Evolutionary conservation across 2,329 filamentous ascomycete species (phyloP).

Genomic region (Penicillium palitans): DNA sequence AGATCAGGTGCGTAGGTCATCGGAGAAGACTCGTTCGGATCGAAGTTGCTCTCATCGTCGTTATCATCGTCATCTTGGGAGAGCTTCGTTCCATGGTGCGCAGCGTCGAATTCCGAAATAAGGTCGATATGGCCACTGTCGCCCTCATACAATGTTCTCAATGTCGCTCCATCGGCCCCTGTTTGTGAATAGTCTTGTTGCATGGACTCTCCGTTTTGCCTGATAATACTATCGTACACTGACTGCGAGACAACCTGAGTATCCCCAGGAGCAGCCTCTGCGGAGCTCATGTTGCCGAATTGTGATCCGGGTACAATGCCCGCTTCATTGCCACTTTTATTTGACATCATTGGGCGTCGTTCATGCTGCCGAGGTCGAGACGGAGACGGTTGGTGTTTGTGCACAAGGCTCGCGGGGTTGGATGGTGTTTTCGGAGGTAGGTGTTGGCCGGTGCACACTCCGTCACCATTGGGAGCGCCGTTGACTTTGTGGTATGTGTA

Average conservation of each 20-base stretch:
- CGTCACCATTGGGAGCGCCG: constrained; percentile 1
- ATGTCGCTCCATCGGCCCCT: constrained; percentile 36
- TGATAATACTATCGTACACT: constrained; percentile 43
- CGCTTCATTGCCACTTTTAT: constrained; percentile 11
- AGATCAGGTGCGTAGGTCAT: constrained; percentile 39
- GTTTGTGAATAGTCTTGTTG: constrained; percentile 25
- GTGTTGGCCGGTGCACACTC: constrained; percentile 9
- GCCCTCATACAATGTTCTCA: constrained; percentile 43
- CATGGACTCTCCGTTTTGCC: constrained; percentile 36
- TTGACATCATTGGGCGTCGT: constrained; percentile 15
- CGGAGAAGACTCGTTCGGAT: constrained; percentile 40
- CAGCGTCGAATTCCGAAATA: constrained; percentile 39
- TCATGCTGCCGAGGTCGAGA: constrained; percentile 23
- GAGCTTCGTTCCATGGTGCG: constrained; percentile 22
- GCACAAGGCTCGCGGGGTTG: constrained; percentile 10
- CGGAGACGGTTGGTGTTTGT: constrained; percentile 5
- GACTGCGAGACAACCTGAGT: constrained; percentile 50
- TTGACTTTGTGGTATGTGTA: constrained; percentile 3
- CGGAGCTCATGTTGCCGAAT: constrained; percentile 35
- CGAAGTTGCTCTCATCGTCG: constrained; percentile 37
- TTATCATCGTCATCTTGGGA: constrained; percentile 55
- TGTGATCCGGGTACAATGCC: constrained; percentile 23
- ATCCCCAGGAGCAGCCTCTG: constrained; percentile 39
- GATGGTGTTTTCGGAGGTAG: constrained; percentile 13
- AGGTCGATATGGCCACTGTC: constrained; percentile 48